A percentile compares a stretch with the other conserved stretches of the same genome.
Evolutionary conservation across 768 basidiomycete species (phyloP).

Genomic region (Leccinum incarnatum): DNA sequence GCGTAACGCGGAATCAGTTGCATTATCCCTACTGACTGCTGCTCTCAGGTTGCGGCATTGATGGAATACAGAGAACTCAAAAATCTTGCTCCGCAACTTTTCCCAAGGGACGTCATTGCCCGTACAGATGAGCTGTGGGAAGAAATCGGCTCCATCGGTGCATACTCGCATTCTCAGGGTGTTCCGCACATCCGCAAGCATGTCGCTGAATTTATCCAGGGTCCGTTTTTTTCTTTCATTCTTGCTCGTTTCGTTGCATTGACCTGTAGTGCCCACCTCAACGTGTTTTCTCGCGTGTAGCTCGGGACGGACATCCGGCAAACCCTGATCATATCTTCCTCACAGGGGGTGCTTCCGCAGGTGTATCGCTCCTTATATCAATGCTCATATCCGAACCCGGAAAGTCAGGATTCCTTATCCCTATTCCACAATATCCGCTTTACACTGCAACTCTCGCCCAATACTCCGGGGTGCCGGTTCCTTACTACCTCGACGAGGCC

Average conservation of each 20-base stretch:
- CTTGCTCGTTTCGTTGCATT: neutral
- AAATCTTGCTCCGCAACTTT: conserved; percentile 69
- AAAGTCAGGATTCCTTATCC: conserved; percentile 80
- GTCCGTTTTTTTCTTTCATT: conserved; percentile 39
- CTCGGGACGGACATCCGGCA: conserved; percentile 86
- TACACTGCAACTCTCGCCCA: conserved; percentile 95
- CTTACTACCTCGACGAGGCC: conserved; percentile 86
- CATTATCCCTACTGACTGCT: neutral
- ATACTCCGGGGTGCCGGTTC: conserved; percentile 72
- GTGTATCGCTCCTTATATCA: conserved; percentile 84
- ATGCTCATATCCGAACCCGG: conserved; percentile 66
- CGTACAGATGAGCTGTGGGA: conserved; percentile 77
- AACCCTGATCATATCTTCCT: conserved; percentile 88
- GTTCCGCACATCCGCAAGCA: conserved; percentile 82
- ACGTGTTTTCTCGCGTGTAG: conserved; percentile 37
- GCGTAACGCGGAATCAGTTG: neutral
- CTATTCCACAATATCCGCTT: conserved; percentile 97
- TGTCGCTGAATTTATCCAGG: conserved; percentile 86
- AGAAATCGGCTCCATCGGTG: conserved; percentile 91
- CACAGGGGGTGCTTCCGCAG: conserved; percentile 90
- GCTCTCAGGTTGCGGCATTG: conserved; percentile 74
- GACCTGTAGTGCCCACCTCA: neutral
- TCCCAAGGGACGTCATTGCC: conserved; percentile 81
- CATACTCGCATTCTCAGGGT: conserved; percentile 95
- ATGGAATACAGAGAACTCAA: conserved; percentile 89